Evolutionary conservation across 148 eudicot species (phyloP).

Genomic region (Hydrangea macrophylla): DNA sequence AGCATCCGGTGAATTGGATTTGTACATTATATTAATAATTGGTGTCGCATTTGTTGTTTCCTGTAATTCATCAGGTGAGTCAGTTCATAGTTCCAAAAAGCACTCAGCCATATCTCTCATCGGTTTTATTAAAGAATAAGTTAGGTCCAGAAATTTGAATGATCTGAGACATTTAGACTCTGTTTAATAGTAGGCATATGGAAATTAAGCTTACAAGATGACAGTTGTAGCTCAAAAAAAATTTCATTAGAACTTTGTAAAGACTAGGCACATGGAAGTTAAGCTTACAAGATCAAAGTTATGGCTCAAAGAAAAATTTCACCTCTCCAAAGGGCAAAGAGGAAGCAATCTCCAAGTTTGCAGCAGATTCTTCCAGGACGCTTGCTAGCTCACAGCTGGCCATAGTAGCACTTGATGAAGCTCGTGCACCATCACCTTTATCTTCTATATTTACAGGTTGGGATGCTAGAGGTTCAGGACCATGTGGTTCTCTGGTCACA

Average conservation of each 20-base stretch:
- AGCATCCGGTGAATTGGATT: constrained; percentile 13
- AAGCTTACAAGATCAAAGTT: constrained; percentile 27
- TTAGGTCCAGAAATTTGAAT: constrained; percentile 44
- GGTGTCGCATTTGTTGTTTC: constrained; percentile 16
- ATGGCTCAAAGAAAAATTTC: constrained; percentile 38
- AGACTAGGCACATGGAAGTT: constrained; percentile 38
- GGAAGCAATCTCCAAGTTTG: constrained; percentile 48
- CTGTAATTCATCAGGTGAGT: constrained; percentile 19
- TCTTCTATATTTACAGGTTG: constrained; percentile 21
- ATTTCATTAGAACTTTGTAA: constrained; percentile 36
- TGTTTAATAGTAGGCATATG: no score
- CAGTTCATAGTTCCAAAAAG: constrained; percentile 38
- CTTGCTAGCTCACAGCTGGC: constrained; percentile 22
- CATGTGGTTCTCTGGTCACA: constrained; percentile 22
- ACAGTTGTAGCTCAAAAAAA: no score
- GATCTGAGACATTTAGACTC: constrained; percentile 42
- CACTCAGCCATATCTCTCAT: constrained; percentile 57
- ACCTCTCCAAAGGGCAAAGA: constrained; percentile 49
- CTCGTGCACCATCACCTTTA: constrained; percentile 23
- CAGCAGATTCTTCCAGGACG: constrained; percentile 23
- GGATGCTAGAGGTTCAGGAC: constrained; percentile 19
- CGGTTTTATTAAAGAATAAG: constrained; percentile 41
- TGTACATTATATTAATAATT: constrained; percentile 19
- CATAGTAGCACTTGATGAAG: constrained; percentile 24
- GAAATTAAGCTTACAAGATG: no score